Evolutionary conservation across 2,329 filamentous ascomycete species (phyloP), one percentile per base, ranked within the genome.

Genomic region (Colletotrichum sp.): DNA sequence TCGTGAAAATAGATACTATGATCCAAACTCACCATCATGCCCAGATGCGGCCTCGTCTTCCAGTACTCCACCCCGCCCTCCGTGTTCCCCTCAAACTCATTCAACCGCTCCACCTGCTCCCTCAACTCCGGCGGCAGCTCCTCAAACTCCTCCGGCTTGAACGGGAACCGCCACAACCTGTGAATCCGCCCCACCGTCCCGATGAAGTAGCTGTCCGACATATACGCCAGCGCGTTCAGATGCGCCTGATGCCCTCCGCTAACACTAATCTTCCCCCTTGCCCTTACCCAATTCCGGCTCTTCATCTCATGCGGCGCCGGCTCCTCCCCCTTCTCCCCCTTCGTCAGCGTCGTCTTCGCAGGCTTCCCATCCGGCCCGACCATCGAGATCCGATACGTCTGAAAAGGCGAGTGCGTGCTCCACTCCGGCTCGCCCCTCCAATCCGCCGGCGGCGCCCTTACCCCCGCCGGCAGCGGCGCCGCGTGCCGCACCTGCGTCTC

Each of bases 141-240:
- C n/a, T 89, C 87, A n/a, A 92, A 87, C 43, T 91, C 88, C 71
- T 89, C 85, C 3, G 89, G 88, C 14, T 87, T 77, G 65, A 88
- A 90, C 1, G 90, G 91, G 83, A 95, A 95, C 16, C 95, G 90
- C 90, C 94, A 96, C 43, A 98, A 89, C 72, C 92, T 90, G 84
- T 98, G 96, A 71, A 96, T 93, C 24, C 95, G 92, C 32, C 93
- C 89, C 9, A 98, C 92, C 3, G 96, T 98, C 52, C 95, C 96
- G 83, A 99, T 96, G 85, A 99, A 99, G 86, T 95, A 97, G 82
- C 91, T 94, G 85, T 99, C 96, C 30, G 93, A 95, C 87, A 99
- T 95, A 87, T 99, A 99, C 28, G 96, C 96, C 77, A 99, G 89
- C 10, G 97, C 97, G 48, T 92, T 94, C 43, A 98, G 88, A 83